Conservation (phyloP, 2,329 filamentous ascomycete species). For the Aspergillus niger region DNA sequence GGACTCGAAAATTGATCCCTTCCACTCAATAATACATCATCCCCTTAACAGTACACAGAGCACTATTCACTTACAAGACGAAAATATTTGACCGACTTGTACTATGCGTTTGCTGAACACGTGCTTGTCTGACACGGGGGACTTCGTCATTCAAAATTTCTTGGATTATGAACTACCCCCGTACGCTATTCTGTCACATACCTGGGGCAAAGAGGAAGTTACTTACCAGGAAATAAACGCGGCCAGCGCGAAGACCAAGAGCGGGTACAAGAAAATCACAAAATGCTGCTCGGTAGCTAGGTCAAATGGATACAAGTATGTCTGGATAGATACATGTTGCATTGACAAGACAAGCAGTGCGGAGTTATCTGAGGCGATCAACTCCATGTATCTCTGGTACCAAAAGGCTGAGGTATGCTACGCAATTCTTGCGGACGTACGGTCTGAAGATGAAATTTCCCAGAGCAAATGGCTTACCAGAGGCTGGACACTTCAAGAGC, state of each 20-base stretch:
- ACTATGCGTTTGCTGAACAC: too few relatives aligned
- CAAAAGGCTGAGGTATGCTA: neutral
- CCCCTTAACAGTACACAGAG: too few relatives aligned
- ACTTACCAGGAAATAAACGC: neutral
- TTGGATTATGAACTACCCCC: neutral
- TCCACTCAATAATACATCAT: too few relatives aligned
- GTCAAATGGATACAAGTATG: neutral
- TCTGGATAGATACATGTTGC: neutral
- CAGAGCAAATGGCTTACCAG: neutral
- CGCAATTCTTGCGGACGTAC: neutral
- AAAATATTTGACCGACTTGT: too few relatives aligned
- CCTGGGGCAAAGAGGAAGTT: neutral
- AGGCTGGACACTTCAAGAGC: neutral
- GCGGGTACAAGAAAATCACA: neutral
- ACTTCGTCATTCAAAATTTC: neutral
- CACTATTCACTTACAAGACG: too few relatives aligned
- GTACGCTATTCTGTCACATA: neutral
- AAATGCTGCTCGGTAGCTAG: neutral
- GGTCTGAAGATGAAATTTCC: neutral
- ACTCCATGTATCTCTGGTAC: neutral
- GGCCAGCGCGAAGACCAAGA: neutral
- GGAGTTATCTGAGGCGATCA: neutral
- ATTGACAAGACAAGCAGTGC: neutral
- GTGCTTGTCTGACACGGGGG: too few relatives aligned
- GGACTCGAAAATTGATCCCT: too few relatives aligned